Evolutionary conservation across 129 eudicot genomes (phyloP).

Genomic region (Gnaphalium uliginosum): DNA sequence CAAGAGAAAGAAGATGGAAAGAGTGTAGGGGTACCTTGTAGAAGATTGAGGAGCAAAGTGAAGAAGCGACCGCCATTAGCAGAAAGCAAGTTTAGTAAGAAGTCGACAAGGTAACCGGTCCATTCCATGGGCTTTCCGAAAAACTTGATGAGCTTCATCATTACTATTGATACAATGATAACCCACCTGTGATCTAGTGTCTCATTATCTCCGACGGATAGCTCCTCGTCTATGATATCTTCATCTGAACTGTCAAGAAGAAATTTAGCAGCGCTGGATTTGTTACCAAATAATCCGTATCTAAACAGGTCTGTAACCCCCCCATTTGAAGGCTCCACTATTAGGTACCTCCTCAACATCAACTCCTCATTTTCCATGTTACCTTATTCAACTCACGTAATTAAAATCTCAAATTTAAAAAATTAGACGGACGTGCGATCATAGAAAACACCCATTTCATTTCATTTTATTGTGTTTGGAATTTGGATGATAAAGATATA

Average conservation of each 20-base stretch:
- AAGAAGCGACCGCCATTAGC: conserved; percentile 64
- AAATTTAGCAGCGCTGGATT: conserved; percentile 49
- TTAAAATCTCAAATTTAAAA: too few relatives aligned
- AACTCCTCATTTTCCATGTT: conserved; percentile 10
- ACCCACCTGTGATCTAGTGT: conserved; percentile 63
- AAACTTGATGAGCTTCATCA: conserved; percentile 57
- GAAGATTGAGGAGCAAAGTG: conserved; percentile 36
- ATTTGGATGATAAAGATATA: too few relatives aligned
- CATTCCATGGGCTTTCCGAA: conserved; percentile 70
- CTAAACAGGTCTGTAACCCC: conserved; percentile 56
- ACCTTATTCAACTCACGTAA: neutral
- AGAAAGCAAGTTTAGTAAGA: conserved; percentile 65
- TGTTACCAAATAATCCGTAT: conserved; percentile 36
- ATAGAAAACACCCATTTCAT: neutral
- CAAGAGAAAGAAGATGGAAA: neutral
- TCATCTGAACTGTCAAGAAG: conserved; percentile 33
- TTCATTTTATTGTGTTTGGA: neutral
- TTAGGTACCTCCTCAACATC: conserved; percentile 41
- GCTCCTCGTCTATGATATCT: conserved; percentile 13
- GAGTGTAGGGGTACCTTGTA: conserved; percentile 44
- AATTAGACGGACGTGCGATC: too few relatives aligned
- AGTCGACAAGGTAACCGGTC: conserved; percentile 63
- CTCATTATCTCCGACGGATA: conserved; percentile 14
- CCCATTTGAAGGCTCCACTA: conserved; percentile 58
- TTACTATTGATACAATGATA: conserved; percentile 68